These are phyloP conservation scores for Tricholoma furcatifolium DNA, from an alignment of 768 basidiomycete genomes.

Conservation along the genomic window DNA sequence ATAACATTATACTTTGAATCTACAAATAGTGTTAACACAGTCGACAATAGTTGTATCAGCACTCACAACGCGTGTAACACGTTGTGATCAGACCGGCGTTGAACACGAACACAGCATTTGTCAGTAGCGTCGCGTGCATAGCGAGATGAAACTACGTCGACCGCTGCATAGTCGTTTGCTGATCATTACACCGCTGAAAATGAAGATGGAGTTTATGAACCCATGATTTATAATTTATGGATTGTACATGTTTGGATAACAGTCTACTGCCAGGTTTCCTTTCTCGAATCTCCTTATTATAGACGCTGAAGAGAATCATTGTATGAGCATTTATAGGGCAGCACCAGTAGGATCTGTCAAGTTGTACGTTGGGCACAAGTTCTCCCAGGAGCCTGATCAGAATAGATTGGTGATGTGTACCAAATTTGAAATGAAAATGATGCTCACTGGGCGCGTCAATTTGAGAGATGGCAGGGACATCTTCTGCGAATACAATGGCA, in stretches of 20 bases:
- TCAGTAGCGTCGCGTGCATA: too few species aligned
- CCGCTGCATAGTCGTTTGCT: not conserved
- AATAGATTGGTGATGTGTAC: not conserved
- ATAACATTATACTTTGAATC: too few species aligned
- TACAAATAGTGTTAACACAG: too few species aligned
- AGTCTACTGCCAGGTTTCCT: too few species aligned
- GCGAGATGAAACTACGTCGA: not conserved
- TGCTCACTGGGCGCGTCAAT: not conserved
- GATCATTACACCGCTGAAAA: too few species aligned
- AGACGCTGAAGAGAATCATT: too few species aligned
- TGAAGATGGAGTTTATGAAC: too few species aligned
- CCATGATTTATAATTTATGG: not conserved
- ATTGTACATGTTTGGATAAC: not conserved
- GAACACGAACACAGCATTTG: too few species aligned
- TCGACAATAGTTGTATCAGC: too few species aligned
- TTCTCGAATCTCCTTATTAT: too few species aligned
- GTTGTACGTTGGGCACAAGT: slow-evolving; percentile 35
- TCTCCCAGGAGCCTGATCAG: slow-evolving; percentile 27
- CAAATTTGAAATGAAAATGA: not conserved
- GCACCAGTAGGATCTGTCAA: not conserved
- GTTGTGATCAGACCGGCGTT: too few species aligned
- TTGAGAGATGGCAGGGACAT: slow-evolving; percentile 8
- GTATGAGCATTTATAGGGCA: not conserved
- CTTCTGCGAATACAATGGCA: slow-evolving; percentile 40
- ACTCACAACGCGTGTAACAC: too few species aligned